Percentiles rank a stretch among this genome's conserved stretches.
phyloP scores from a whole-genome alignment of 106 monocot species.

The Phalaenopsis equestris region DNA sequence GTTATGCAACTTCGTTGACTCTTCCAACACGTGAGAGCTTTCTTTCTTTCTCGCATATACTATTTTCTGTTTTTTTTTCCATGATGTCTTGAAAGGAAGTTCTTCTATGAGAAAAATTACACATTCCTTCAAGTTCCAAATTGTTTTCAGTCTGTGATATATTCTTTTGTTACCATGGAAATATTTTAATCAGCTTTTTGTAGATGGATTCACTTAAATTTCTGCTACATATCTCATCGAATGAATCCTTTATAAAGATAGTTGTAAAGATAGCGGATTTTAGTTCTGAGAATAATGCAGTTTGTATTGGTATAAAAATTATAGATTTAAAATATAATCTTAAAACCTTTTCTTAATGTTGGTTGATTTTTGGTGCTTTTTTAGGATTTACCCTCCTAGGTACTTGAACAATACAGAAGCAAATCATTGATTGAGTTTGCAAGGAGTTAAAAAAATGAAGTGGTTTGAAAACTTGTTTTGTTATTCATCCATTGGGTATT shows the following conservation, averaged over 20 bases:
- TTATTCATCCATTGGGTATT: too few species aligned
- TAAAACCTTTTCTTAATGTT: too few species aligned
- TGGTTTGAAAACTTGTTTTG: too few species aligned
- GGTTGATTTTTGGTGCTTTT: too few species aligned
- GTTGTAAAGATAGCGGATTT: neutral
- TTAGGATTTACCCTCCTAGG: too few species aligned
- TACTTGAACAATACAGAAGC: too few species aligned
- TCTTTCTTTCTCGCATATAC: constrained; percentile 2
- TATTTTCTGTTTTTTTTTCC: neutral
- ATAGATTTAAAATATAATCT: too few species aligned
- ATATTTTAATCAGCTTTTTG: neutral
- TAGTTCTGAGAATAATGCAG: neutral
- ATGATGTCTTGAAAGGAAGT: neutral
- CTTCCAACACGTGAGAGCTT: constrained; percentile 67
- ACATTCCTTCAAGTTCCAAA: neutral
- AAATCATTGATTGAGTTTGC: too few species aligned
- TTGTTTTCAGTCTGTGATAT: neutral
- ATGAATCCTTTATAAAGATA: neutral
- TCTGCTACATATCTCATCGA: neutral
- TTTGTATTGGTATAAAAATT: neutral
- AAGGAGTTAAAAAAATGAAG: too few species aligned
- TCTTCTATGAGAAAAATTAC: neutral
- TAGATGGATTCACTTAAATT: neutral
- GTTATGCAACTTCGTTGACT: constrained; percentile 83
- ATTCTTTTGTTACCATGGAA: neutral